Percentiles rank a stretch among this genome's conserved stretches.
These are phyloP conservation scores for Thelonectria discophora DNA, from an alignment of 2,329 filamentous ascomycete genomes.

Conservation along the genomic window DNA sequence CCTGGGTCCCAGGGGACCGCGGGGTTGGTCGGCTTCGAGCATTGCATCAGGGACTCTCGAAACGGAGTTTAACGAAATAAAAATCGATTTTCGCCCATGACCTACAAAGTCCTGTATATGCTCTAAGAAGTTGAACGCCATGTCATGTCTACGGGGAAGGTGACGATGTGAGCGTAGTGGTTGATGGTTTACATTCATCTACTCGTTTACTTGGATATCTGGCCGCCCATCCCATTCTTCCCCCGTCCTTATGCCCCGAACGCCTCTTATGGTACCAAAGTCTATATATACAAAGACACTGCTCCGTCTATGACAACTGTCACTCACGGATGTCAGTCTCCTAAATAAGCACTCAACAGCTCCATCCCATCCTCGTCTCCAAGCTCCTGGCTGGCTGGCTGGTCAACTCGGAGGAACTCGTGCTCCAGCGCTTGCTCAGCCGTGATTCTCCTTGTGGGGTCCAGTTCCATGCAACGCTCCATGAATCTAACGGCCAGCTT, in stretches of 20 bases:
- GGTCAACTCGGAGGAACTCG: constrained; percentile 66
- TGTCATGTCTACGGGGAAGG: neutral
- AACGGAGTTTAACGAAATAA: constrained; percentile 52
- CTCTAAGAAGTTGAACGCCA: neutral
- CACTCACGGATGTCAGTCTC: neutral
- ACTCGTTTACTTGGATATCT: constrained; percentile 33
- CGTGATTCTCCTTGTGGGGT: constrained; percentile 77
- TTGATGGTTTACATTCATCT: constrained; percentile 26
- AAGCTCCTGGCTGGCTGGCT: constrained; percentile 42
- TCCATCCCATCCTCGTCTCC: constrained; percentile 65
- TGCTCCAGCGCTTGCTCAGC: constrained; percentile 78
- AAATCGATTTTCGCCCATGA: constrained; percentile 51
- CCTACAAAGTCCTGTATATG: constrained; percentile 15
- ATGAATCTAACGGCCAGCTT: constrained; percentile 78
- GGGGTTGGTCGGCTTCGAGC: constrained; percentile 52
- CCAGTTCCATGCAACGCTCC: constrained; percentile 76
- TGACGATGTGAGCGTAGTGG: constrained; percentile 7
- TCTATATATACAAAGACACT: constrained; percentile 23
- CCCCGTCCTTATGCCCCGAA: constrained; percentile 22
- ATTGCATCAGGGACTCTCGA: constrained; percentile 54
- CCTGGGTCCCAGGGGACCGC: constrained; percentile 39
- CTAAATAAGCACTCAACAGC: constrained; percentile 49
- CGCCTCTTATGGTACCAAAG: constrained; percentile 19
- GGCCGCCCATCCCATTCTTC: constrained; percentile 20
- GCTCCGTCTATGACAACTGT: constrained; percentile 1